Percentiles rank a stretch among this genome's conserved stretches.
phyloP scores from a whole-genome alignment of 768 basidiomycete genomes.

The Rhodosporidiobolus sp. region DNA sequence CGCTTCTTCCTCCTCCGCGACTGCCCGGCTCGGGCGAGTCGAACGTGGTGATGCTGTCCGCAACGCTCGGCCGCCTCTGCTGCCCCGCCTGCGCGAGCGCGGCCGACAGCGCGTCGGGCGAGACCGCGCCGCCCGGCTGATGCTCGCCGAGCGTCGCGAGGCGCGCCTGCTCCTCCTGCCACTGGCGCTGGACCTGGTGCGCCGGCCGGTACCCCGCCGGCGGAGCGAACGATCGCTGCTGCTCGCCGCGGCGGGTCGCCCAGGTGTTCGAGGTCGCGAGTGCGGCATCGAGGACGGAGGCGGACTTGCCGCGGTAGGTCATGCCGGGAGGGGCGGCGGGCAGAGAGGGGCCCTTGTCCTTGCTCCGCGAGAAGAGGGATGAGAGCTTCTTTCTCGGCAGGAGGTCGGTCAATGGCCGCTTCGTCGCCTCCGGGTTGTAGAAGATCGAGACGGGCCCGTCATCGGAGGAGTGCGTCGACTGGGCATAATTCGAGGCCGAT shows the following conservation, averaged over 20 bases:
- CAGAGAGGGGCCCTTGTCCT: background rate
- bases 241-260: slow-evolving; percentile 30
- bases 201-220: background rate
- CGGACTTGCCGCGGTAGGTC: slow-evolving; percentile 15
- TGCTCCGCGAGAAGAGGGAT: slow-evolving; percentile 2
- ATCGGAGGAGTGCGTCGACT: background rate
- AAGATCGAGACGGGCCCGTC: slow-evolving; percentile 7
- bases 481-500: background rate
- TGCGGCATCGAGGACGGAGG: slow-evolving; percentile 29
- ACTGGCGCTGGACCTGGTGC: slow-evolving; percentile 3
- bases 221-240: slow-evolving; percentile 8
- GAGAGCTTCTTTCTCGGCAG: slow-evolving; percentile 18
- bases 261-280: slow-evolving; percentile 20
- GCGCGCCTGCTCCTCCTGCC: slow-evolving; percentile 4
- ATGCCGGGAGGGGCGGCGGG: background rate
- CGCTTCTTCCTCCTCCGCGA: too few species aligned
- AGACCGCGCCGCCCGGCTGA: background rate
- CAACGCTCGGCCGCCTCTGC: background rate
- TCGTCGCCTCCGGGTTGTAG: background rate
- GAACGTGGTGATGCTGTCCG: background rate
- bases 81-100: background rate
- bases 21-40: background rate
- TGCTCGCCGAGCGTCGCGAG: background rate
- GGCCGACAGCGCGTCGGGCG: background rate
- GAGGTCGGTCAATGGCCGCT: background rate